These are phyloP conservation scores for Ceratocystis variospora DNA, from an alignment of 2,329 filamentous ascomycete species.

Conservation along the genomic window DNA sequence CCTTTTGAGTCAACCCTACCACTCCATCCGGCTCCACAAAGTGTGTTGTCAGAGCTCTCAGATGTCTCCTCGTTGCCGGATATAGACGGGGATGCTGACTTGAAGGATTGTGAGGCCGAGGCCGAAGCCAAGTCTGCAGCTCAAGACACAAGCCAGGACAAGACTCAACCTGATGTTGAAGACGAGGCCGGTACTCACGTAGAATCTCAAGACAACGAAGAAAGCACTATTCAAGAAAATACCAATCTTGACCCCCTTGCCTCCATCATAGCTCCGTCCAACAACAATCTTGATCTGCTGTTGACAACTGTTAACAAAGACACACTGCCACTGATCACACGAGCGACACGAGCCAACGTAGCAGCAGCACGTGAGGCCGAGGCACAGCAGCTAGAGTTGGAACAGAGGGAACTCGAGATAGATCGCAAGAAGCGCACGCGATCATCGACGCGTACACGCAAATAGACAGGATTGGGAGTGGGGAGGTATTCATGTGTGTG, in stretches of 20 bases:
- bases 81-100: constrained; percentile 9
- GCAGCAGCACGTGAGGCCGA: constrained; percentile 9
- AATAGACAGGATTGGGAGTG: neutral
- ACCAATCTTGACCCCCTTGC: too few relatives aligned
- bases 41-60: constrained; percentile 14
- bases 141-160: constrained; percentile 20
- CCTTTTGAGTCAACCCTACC: constrained; percentile 11
- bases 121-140: constrained; percentile 3
- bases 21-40: constrained; percentile 17
- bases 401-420: neutral
- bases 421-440: constrained; percentile 21
- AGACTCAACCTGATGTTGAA: neutral
- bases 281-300: too few relatives aligned
- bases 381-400: neutral
- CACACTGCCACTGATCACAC: neutral
- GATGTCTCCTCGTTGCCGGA: constrained; percentile 15
- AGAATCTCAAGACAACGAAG: neutral
- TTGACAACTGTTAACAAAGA: too few relatives aligned
- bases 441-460: constrained; percentile 20
- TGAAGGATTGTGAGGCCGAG: neutral
- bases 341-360: constrained; percentile 16
- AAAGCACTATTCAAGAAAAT: neutral
- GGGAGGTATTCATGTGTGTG: neutral
- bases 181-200: neutral
- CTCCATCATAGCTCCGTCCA: too few relatives aligned